phyloP scores from a whole-genome alignment of 2,329 filamentous ascomycete genomes.

The Curvularia lunata region DNA sequence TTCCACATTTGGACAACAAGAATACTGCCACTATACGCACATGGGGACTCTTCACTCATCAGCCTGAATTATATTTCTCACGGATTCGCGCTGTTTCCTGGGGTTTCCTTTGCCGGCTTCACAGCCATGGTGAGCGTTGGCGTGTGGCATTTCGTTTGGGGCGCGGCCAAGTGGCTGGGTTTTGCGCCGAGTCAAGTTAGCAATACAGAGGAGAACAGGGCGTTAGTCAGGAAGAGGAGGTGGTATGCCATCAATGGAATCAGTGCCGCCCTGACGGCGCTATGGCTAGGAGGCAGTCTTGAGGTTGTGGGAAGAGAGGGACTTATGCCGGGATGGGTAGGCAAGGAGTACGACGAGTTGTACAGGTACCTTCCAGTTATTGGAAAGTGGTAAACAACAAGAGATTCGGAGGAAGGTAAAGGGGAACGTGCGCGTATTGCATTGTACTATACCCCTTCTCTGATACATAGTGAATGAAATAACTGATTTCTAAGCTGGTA shows the following conservation, averaged over 20 bases:
- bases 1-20: constrained; percentile 80
- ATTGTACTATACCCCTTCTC: constrained; percentile 33
- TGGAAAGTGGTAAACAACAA: constrained; percentile 55
- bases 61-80: constrained; percentile 84
- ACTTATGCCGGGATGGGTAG: constrained; percentile 76
- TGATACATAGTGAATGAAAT: neutral
- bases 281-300: constrained; percentile 85
- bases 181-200: constrained; percentile 64
- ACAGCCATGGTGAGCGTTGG: constrained; percentile 69
- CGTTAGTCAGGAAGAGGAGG: constrained; percentile 65
- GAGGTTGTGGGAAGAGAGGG: constrained; percentile 79
- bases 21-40: constrained; percentile 73
- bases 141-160: constrained; percentile 82
- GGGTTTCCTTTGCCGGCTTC: constrained; percentile 73
- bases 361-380: constrained; percentile 67
- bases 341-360: constrained; percentile 77
- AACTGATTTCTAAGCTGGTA: neutral
- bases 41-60: constrained; percentile 86
- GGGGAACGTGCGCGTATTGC: constrained; percentile 12
- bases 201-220: constrained; percentile 56
- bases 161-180: constrained; percentile 81
- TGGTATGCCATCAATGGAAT: constrained; percentile 75
- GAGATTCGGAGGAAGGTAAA: constrained; percentile 30
- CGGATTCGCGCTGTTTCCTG: constrained; percentile 76
- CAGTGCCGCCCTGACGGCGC: constrained; percentile 61